phyloP scores from a whole-genome alignment of 1,284 basidiomycete genomes.

The Heterobasidion occidentale region DNA sequence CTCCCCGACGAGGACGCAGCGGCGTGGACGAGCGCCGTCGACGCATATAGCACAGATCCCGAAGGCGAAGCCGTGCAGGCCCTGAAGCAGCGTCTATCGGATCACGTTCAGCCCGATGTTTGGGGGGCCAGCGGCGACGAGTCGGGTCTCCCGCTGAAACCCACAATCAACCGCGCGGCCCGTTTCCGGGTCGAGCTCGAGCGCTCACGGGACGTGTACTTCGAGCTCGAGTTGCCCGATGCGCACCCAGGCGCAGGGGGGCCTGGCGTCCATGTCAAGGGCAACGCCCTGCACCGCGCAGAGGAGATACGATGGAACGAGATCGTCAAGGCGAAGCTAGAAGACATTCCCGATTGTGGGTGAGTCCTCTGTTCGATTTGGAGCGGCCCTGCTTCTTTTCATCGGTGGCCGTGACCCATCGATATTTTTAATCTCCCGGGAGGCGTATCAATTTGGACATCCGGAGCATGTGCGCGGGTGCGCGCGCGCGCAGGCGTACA shows the following conservation, averaged over 20 bases:
- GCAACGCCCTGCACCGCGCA: constrained; percentile 33
- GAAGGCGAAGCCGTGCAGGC: neutral
- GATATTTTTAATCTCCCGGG: neutral
- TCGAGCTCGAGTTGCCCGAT: constrained; percentile 29
- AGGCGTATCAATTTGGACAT: neutral
- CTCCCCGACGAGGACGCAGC: constrained; percentile 22
- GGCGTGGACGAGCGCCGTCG: constrained; percentile 30
- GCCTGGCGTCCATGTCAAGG: constrained; percentile 31
- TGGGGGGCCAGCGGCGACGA: neutral
- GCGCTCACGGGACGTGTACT: constrained; percentile 25
- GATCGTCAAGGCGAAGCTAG: constrained; percentile 32
- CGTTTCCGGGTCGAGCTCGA: constrained; percentile 1
- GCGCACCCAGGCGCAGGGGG: constrained; percentile 6
- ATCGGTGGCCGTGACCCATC: neutral
- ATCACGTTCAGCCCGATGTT: neutral
- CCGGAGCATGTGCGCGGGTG: neutral
- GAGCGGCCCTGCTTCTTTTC: neutral
- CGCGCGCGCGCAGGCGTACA: neutral
- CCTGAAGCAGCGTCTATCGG: neutral
- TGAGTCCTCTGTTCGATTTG: constrained; percentile 7
- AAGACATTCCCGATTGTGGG: constrained; percentile 37
- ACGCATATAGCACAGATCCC: constrained; percentile 4
- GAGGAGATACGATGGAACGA: constrained; percentile 48
- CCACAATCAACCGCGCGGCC: neutral
- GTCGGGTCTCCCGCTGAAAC: neutral